phyloP scores from a whole-genome alignment of 192 early-diverging fungal species.

The Entomortierella chlamydospora region DNA sequence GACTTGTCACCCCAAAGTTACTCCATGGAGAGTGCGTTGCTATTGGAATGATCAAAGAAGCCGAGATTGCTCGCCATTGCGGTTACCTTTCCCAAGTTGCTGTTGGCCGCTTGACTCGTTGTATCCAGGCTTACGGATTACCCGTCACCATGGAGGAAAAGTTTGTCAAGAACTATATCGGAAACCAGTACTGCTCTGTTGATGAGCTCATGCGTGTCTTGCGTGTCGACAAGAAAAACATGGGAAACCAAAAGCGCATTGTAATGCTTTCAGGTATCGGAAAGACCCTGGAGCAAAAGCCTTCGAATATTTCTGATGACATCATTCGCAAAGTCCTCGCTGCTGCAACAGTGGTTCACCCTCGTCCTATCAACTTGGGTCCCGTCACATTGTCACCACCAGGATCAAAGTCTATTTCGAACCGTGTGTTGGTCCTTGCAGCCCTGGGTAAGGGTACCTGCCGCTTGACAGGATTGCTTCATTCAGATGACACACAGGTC shows the following conservation, averaged over 20 bases:
- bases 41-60: constrained; percentile 95
- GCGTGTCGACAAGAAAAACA: constrained; percentile 97
- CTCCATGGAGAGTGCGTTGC: constrained; percentile 98
- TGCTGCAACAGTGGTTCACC: constrained; percentile 74
- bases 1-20: constrained; percentile 85
- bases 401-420: constrained; percentile 98
- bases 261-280: constrained; percentile 90
- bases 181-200: constrained; percentile 74
- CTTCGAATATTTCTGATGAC: constrained; percentile 86
- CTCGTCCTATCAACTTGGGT: constrained; percentile 43
- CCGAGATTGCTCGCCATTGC: constrained; percentile 89
- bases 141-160: constrained; percentile 89
- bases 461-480: constrained; percentile 86
- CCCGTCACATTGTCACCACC: constrained; percentile 79
- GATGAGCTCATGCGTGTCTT: constrained; percentile 91
- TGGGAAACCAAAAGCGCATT: constrained; percentile 90
- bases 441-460: constrained; percentile 87
- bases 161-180: constrained; percentile 69
- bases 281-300: constrained; percentile 82
- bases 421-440: constrained; percentile 93
- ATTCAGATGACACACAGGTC: constrained; percentile 98
- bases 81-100: constrained; percentile 88
- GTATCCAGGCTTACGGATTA: constrained; percentile 86
- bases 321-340: constrained; percentile 88
- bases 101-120: constrained; percentile 86